Base-by-base conservation (phyloP, 129 eudicot species). In the Lactuca saligna region DNA sequence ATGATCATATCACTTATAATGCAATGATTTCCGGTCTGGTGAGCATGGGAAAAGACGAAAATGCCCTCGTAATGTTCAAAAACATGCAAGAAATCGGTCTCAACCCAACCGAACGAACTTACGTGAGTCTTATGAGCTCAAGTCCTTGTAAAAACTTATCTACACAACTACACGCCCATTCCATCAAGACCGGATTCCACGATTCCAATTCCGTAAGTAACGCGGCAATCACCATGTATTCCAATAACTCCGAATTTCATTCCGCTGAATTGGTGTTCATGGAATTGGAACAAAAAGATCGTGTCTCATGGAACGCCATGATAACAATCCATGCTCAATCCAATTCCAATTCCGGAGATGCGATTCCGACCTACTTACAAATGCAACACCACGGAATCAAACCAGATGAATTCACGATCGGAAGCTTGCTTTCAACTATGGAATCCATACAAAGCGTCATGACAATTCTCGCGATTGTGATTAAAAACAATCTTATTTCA, bases 331-430 rank as follows among this genome's bases (percentile, higher is more conserved):
- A 84, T 56, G 86, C 87, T 69, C 87, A 86, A 73, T 73, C 62
- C 17, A 75, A 78, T 68, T 73, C 62, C 17, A 75, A 78, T 68
- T 60, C 72, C 12, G 44, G 12, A 58, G 85, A 76, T 39, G 95
- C 91, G 29, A 50, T 68, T 8, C 69, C 25, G 54, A 74, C 83
- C 35, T 92, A 70, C 70, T 29, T 66, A 68, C 80, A 74, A 61
- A 91, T 91, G 98, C 96, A 84, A 67, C 78, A 72, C 8, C 80
- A 83, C 66, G 85, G 87, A 53, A 49, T 82, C 42, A 76, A 58
- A 61, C 96, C 95, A 10, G 98, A 88, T 54, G 91, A 86, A 68
- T 92, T 82, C 67, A 88, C 98, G 5, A 79, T 92, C 9, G 98
- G 98, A 66, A 84, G 95, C 76, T 66, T 92, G 35, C 68, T 92